phyloP scores from a whole-genome alignment of 805 yeast species.

The Wickerhamiella kurtzmanii region DNA sequence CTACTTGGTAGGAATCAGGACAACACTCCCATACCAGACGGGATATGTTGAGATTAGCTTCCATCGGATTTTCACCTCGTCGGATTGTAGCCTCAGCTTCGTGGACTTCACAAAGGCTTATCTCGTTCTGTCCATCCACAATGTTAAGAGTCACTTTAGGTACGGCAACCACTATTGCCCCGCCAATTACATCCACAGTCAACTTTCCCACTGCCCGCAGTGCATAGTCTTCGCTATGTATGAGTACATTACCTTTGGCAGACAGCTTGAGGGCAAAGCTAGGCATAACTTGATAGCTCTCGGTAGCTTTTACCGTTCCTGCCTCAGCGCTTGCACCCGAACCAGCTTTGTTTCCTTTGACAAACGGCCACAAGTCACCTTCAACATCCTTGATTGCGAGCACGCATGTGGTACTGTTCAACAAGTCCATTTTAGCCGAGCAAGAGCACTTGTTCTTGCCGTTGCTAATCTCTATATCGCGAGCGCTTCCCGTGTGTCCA shows the following conservation, averaged over 20 bases:
- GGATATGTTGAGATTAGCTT: not conserved
- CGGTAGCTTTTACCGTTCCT: too few species aligned
- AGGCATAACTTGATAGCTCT: too few species aligned
- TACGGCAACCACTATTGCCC: not conserved
- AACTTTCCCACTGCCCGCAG: not conserved
- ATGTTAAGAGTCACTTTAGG: slow-evolving; percentile 1
- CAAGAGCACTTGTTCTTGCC: not conserved
- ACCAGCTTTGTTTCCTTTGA: too few species aligned
- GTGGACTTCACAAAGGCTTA: not conserved
- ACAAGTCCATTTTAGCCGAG: not conserved
- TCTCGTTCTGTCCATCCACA: slow-evolving; percentile 2
- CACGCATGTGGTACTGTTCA: not conserved
- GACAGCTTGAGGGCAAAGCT: not conserved
- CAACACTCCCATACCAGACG: slow-evolving; percentile 1
- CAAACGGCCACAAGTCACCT: not conserved
- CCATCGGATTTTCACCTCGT: not conserved
- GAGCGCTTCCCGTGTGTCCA: not conserved
- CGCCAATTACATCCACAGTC: not conserved
- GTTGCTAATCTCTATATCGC: not conserved
- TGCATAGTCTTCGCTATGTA: not conserved
- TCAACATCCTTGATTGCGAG: not conserved
- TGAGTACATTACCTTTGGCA: not conserved
- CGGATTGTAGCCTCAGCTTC: not conserved
- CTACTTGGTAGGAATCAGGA: slow-evolving; percentile 4
- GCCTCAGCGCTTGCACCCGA: too few species aligned